Base-by-base conservation (phyloP, 2,329 filamentous ascomycete genomes). In the Rhytidhysteron rufulum region DNA sequence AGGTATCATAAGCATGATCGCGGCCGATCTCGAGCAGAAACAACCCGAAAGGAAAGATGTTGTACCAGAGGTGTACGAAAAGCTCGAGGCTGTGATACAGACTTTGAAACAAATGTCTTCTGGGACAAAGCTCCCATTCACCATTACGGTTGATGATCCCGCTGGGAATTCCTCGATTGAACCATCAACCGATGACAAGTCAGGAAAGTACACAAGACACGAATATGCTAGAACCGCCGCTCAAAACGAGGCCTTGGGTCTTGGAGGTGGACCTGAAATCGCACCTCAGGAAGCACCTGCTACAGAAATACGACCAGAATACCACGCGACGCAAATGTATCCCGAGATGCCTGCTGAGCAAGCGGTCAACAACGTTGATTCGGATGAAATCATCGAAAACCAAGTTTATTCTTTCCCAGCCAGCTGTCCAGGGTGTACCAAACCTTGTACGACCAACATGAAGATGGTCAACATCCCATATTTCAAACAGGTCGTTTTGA, bases 401-500 rank as follows among this genome's bases (percentile, higher is more conserved):
- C 85, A 95, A 65, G 86, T 96, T 20, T 97, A 97, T 72, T 83
- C 82, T 43, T 93, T 98, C 70, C 91, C 91, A 3, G 85, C 90
- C 5, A 86, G 82, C 42, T 98, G 93, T 66, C 93, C 93, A 0
- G 91, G 88, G 46, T 98, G 93, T 73, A 83, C 83, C 58, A 86
- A 86, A 66, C 72, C 81, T 4, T 96, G 90, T 69, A 82, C 82
- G 4, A 95, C 94, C 8, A 90, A 95, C 67, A 96, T 96, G 88
- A 95, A 96, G 74, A 95, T 95, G 84, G 88, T 97, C 42, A 88
- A 95, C 57, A 96, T 98, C 47, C 93, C 93, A 1, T 86, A 95
- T 70, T 98, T 98, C 73, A 95, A 96, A 70, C 88, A 97, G 61
- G 93, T 98, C 3, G 83, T 96, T 30, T 77, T 98, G 55, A 97